Percentiles rank a stretch among this genome's conserved stretches.
Evolutionary conservation across 1,139 yeast species (phyloP).

Genomic region (Suhomyces guaymorum): DNA sequence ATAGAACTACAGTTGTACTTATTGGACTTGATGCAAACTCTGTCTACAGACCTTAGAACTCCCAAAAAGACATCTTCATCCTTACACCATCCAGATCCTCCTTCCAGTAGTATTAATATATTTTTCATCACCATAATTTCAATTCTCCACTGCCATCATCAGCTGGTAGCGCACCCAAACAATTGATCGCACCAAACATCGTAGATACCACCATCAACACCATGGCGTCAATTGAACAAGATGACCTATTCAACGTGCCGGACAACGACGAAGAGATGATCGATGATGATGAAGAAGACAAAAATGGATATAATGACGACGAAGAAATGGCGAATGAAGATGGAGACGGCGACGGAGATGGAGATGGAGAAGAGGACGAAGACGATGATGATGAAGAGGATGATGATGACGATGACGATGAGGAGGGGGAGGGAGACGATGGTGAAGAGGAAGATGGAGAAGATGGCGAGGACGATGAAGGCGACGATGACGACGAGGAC

Average conservation of each 20-base stretch:
- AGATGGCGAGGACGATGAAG: constrained; percentile 16
- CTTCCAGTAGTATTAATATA: too few species aligned
- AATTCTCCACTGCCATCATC: too few species aligned
- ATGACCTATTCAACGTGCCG: constrained; percentile 19
- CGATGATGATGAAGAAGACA: constrained; percentile 18
- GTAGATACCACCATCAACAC: constrained; percentile 1
- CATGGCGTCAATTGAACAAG: constrained; percentile 21
- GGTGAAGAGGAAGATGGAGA: constrained; percentile 17
- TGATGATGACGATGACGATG: constrained; percentile 21
- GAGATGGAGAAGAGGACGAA: constrained; percentile 20
- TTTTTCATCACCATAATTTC: too few species aligned
- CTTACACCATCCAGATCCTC: too few species aligned
- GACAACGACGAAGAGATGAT: constrained; percentile 19
- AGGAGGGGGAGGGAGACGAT: constrained; percentile 16
- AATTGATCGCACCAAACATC: background rate
- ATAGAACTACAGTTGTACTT: too few species aligned
- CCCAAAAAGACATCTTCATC: too few species aligned
- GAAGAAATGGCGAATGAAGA: constrained; percentile 20
- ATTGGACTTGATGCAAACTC: too few species aligned
- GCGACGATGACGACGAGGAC: constrained; percentile 20
- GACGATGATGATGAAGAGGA: constrained; percentile 18
- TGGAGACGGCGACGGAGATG: constrained; percentile 17
- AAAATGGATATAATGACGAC: constrained; percentile 19
- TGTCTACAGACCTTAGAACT: too few species aligned
- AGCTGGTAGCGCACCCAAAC: background rate